These are phyloP conservation scores for Hypoxylon sp. DNA, from an alignment of 2,329 filamentous ascomycete genomes.

Conservation along the genomic window DNA sequence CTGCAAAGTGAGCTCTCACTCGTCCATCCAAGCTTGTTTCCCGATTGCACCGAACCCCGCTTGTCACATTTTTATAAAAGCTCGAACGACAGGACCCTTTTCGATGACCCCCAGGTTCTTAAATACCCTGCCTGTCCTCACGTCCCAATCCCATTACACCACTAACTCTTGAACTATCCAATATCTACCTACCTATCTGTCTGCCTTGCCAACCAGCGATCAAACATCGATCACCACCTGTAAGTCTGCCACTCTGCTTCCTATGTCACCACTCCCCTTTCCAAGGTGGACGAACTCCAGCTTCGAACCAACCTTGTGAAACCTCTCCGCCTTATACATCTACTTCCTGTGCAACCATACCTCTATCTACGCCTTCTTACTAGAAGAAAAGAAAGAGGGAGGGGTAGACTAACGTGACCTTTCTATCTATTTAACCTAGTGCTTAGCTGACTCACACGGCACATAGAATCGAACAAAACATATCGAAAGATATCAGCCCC, in stretches of 20 bases:
- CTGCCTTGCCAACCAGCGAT: slow-evolving; percentile 17
- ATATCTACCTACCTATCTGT: slow-evolving; percentile 14
- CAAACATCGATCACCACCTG: slow-evolving; percentile 8
- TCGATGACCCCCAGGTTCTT: slow-evolving; percentile 19
- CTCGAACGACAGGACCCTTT: slow-evolving; percentile 22
- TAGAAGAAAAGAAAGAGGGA: slow-evolving; percentile 13
- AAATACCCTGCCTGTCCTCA: slow-evolving; percentile 26
- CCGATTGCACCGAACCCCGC: slow-evolving; percentile 38
- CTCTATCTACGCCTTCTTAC: neutral
- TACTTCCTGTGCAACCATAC: neutral
- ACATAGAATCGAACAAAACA: slow-evolving; percentile 14
- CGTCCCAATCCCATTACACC: slow-evolving; percentile 38
- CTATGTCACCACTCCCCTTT: slow-evolving; percentile 23
- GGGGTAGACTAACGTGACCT: neutral
- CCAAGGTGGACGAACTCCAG: neutral
- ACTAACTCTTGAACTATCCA: slow-evolving; percentile 11
- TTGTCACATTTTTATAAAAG: slow-evolving; percentile 31
- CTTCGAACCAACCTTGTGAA: slow-evolving; percentile 19
- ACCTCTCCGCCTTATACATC: slow-evolving; percentile 16
- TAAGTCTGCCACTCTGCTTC: slow-evolving; percentile 20
- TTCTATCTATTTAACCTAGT: slow-evolving; percentile 11
- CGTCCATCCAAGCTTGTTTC: slow-evolving; percentile 12
- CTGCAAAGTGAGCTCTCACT: slow-evolving; percentile 2
- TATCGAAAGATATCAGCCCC: neutral
- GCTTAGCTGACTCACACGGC: slow-evolving; percentile 22